Evolutionary conservation across 2,329 filamentous ascomycete genomes (phyloP).

Genomic region (Aspergillus fumigatus): DNA sequence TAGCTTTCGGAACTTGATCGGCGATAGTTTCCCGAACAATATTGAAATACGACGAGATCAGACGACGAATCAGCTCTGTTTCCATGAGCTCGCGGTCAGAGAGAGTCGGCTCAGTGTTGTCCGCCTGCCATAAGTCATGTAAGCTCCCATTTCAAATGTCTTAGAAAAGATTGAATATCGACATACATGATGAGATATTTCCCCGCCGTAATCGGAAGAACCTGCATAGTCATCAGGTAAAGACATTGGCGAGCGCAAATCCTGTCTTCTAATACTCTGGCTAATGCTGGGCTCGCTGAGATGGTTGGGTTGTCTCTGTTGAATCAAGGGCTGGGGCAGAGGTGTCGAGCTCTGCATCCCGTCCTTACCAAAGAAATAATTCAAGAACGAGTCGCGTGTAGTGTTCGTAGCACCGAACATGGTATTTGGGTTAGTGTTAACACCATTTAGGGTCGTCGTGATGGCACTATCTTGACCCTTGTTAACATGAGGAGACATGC

Average conservation of each 20-base stretch:
- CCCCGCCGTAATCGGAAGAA: slow-evolving; percentile 37
- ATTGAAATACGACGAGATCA: slow-evolving; percentile 98
- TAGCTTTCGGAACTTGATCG: slow-evolving; percentile 95
- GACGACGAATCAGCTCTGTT: slow-evolving; percentile 90
- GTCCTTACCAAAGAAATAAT: slow-evolving; percentile 98
- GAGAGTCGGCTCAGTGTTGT: slow-evolving; percentile 70
- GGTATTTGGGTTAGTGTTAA: slow-evolving; percentile 58
- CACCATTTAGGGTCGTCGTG: slow-evolving; percentile 63
- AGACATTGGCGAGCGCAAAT: slow-evolving; percentile 39
- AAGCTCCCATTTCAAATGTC: not conserved
- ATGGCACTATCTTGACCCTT: slow-evolving; percentile 61
- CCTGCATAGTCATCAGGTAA: slow-evolving; percentile 41
- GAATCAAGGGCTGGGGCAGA: slow-evolving; percentile 38
- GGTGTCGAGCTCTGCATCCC: slow-evolving; percentile 46
- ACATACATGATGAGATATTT: slow-evolving; percentile 48
- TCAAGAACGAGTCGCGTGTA: slow-evolving; percentile 86
- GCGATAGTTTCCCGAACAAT: slow-evolving; percentile 98
- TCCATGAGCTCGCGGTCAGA: slow-evolving; percentile 96
- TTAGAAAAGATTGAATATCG: not conserved
- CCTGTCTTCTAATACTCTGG: slow-evolving; percentile 73
- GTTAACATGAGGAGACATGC: slow-evolving; percentile 75
- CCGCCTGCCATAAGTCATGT: slow-evolving; percentile 28
- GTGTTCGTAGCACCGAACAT: slow-evolving; percentile 58
- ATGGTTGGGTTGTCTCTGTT: slow-evolving; percentile 69
- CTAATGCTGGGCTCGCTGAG: slow-evolving; percentile 74